phyloP scores from a whole-genome alignment of 2,329 filamentous ascomycete genomes.

The Sarocladium brachiariae region DNA sequence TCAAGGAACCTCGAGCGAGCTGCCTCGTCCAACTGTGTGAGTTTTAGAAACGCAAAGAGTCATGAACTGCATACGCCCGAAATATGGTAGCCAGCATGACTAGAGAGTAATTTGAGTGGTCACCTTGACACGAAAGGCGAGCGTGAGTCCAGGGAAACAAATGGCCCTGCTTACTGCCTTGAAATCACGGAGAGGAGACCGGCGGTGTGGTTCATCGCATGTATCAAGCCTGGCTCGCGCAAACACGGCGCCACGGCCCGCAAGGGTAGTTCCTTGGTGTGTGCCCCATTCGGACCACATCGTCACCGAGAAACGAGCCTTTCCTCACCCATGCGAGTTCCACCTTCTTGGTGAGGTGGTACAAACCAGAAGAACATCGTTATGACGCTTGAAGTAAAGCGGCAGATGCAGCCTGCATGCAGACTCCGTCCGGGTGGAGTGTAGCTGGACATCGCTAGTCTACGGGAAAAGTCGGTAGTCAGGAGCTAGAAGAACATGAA shows the following conservation, averaged over 20 bases:
- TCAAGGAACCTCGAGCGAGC: too few relatives aligned
- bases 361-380: neutral
- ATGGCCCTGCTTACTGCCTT: too few relatives aligned
- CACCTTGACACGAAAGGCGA: too few relatives aligned
- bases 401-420: neutral
- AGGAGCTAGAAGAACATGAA: neutral
- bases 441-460: neutral
- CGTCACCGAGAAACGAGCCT: neutral
- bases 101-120: neutral
- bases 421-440: neutral
- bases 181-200: neutral
- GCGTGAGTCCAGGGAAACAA: too few relatives aligned
- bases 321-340: neutral
- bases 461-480: conserved; percentile 4
- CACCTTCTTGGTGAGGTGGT: neutral
- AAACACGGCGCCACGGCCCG: conserved; percentile 3
- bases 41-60: too few relatives aligned
- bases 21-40: too few relatives aligned
- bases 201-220: conserved; percentile 2
- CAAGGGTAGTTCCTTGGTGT: neutral
- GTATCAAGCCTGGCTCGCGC: neutral
- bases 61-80: neutral
- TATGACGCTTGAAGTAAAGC: neutral
- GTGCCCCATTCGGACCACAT: neutral
- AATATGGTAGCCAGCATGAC: neutral